Base-by-base conservation (phyloP, 768 basidiomycete species). In the Lentinula boryana region DNA sequence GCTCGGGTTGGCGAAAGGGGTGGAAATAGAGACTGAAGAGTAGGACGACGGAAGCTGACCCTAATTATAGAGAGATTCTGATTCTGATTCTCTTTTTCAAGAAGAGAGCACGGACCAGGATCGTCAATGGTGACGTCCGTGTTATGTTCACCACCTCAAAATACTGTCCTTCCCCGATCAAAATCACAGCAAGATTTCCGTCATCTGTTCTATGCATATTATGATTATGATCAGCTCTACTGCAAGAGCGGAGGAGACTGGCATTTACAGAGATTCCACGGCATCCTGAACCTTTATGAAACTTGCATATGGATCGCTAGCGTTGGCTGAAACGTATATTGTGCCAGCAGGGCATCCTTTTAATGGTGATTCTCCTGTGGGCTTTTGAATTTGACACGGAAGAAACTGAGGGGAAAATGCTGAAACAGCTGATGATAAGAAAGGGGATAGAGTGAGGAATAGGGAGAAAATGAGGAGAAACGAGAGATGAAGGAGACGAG, bases 81-180 rank as follows among this genome's bases (percentile, higher is more conserved):
- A 13, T 32, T 32, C 56, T 40, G n/a, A 51, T 38, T 35, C 23
- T 35, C 8, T 33, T 21, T 31, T 15, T 35, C 10, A 55, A 10
- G 54, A 41, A 9, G 32, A 27, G 43, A 51, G 53, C 44, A 35
- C 70, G 63, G 63, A 85, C 87, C 35, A 89, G 71, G 18, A 88
- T 71, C 0, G 81, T 85, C 40, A 87, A 69, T 16, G 85, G 81
- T 1, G 73, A 82, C 55, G 67, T 68, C 44, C 84, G 74, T 0
- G 84, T 81, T 18, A 88, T 72, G 56, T 84, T 86, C 4, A 88
- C 66, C 0, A 76, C 78, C 70, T 87, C 86, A 53, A 80, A 78
- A 62, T 88, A 89, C 53, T 80, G 75, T 6, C 87, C 87, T 58
- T 73, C 71, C 0, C 76, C 86, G 41, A 89, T 75, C 31, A 88